Conservation (phyloP, 2,329 filamentous ascomycete genomes). For the Neopestalotiopsis sp. region DNA sequence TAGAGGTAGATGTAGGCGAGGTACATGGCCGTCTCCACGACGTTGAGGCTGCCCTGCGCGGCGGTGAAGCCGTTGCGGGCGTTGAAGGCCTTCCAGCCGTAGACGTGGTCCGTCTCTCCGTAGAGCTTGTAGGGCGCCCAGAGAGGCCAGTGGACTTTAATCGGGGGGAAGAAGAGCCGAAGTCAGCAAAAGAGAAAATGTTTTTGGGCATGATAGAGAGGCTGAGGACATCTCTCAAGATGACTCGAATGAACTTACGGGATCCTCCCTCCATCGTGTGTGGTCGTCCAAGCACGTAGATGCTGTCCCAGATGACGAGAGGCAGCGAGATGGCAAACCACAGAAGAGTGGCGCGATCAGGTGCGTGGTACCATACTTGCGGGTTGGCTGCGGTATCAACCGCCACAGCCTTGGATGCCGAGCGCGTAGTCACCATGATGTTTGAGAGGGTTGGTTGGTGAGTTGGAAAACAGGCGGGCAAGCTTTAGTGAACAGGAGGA, state of each 20-base stretch:
- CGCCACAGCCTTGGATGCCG: slow-evolving; percentile 20
- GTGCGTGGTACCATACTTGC: slow-evolving; percentile 49
- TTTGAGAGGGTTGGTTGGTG: not conserved
- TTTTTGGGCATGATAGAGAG: not conserved
- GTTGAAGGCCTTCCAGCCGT: slow-evolving; percentile 76
- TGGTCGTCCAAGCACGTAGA: slow-evolving; percentile 80
- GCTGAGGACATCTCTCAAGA: too few relatives aligned
- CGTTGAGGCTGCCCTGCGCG: slow-evolving; percentile 74
- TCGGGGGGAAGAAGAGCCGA: not conserved
- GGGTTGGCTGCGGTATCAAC: not conserved
- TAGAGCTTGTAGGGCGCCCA: slow-evolving; percentile 84
- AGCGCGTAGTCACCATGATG: slow-evolving; percentile 37
- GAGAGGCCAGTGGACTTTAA: slow-evolving; percentile 66
- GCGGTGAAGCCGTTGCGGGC: slow-evolving; percentile 75
- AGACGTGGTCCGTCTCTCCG: slow-evolving; percentile 78
- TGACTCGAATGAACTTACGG: slow-evolving; percentile 22
- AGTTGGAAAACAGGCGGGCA: not conserved
- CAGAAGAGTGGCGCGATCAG: slow-evolving; percentile 54
- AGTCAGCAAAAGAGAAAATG: not conserved
- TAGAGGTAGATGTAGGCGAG: slow-evolving; percentile 55
- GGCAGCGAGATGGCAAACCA: slow-evolving; percentile 80
- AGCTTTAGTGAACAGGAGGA: not conserved
- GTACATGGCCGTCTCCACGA: slow-evolving; percentile 71
- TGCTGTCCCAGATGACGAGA: slow-evolving; percentile 80
- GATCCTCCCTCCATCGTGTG: slow-evolving; percentile 80